Percentiles rank a stretch among this genome's conserved stretches.
phyloP scores from a whole-genome alignment of 2,329 filamentous ascomycete species.

The Aureobasidium sp. region DNA sequence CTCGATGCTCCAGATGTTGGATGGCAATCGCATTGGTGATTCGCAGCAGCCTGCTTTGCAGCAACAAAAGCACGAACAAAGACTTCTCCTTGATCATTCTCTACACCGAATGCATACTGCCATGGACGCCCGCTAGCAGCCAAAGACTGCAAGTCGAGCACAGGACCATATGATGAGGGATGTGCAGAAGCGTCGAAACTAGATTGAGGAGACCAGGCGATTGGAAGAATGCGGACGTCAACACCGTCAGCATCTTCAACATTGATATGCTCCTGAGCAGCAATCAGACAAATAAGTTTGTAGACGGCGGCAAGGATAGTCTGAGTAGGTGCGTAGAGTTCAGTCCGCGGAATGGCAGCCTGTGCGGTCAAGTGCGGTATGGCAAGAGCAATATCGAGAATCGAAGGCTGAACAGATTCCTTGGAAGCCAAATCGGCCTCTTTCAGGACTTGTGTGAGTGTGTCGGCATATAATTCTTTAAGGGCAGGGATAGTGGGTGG shows the following conservation, averaged over 20 bases:
- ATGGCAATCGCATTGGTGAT: not conserved
- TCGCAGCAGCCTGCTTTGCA: conserved; percentile 16
- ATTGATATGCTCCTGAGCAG: conserved; percentile 54
- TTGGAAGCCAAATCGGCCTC: conserved; percentile 29
- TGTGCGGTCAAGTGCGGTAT: conserved; percentile 52
- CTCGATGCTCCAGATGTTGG: not conserved
- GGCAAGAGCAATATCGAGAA: conserved; percentile 54
- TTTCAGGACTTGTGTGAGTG: conserved; percentile 33
- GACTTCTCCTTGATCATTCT: conserved; percentile 55
- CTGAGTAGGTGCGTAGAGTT: conserved; percentile 61
- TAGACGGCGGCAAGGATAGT: conserved; percentile 70
- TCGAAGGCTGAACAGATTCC: conserved; percentile 26
- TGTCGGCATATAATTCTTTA: conserved; percentile 35
- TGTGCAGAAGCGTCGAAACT: conserved; percentile 22
- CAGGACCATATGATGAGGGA: conserved; percentile 34
- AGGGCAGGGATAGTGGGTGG: conserved; percentile 31
- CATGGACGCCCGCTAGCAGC: conserved; percentile 48
- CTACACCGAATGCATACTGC: conserved; percentile 57
- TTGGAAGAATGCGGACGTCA: conserved; percentile 64
- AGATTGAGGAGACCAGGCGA: conserved; percentile 48
- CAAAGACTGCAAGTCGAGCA: conserved; percentile 41
- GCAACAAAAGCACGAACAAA: conserved; percentile 42
- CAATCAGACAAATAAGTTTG: conserved; percentile 65
- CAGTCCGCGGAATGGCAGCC: conserved; percentile 41
- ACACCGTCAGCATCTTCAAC: conserved; percentile 61